These are phyloP conservation scores for Fusarium keratoplasticum DNA, from an alignment of 2,329 filamentous ascomycete species.

Conservation along the genomic window DNA sequence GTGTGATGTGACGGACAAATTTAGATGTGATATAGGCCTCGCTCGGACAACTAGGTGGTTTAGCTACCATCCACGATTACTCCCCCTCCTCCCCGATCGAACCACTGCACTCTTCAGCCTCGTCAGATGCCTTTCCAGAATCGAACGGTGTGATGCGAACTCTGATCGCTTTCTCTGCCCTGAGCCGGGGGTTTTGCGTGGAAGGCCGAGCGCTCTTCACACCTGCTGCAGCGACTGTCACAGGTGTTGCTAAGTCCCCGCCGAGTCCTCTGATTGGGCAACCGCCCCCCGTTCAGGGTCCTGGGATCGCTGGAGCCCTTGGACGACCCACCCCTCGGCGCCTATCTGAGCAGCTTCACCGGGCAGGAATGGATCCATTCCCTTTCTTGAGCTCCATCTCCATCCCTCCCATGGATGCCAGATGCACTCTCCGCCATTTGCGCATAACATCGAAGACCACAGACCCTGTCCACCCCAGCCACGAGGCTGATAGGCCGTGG, in stretches of 20 bases:
- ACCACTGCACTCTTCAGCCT: constrained; percentile 36
- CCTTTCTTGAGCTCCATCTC: neutral
- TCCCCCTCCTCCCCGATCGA: constrained; percentile 33
- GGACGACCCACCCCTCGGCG: constrained; percentile 24
- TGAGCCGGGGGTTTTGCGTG: constrained; percentile 19
- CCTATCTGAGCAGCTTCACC: constrained; percentile 15
- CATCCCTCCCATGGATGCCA: constrained; percentile 4
- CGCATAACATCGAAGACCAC: constrained; percentile 11
- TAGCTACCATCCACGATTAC: constrained; percentile 21
- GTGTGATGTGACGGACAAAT: constrained; percentile 40
- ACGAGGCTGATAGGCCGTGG: constrained; percentile 17
- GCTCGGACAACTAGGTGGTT: constrained; percentile 3
- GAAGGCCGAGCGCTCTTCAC: constrained; percentile 26
- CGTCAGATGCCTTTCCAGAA: constrained; percentile 42
- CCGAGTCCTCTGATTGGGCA: constrained; percentile 19
- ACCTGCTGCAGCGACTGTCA: constrained; percentile 40
- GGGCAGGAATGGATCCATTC: neutral
- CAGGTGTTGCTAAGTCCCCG: constrained; percentile 32
- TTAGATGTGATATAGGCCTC: constrained; percentile 28
- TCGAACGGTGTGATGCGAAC: constrained; percentile 42
- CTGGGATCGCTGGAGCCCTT: neutral
- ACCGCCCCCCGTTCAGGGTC: constrained; percentile 5
- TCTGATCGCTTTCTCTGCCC: constrained; percentile 23
- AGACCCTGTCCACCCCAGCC: constrained; percentile 18
- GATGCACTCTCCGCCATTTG: constrained; percentile 11